Evolutionary conservation across 139 green algal genomes (phyloP).

Genomic region (Astrephomene gubernaculifera): DNA sequence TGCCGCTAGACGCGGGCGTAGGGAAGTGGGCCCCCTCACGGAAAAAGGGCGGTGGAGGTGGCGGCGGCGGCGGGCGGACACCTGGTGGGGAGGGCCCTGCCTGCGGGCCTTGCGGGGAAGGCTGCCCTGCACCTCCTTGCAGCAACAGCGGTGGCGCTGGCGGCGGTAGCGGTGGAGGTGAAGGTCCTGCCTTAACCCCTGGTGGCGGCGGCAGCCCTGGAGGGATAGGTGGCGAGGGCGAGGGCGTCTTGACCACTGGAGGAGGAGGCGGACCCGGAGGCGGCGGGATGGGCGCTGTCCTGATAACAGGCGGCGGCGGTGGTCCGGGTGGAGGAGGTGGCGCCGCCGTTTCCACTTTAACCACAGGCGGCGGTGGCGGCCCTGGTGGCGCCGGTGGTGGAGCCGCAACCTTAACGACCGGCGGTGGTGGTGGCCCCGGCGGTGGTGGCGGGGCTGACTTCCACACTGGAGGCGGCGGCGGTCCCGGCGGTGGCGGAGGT

Average conservation of each 20-base stretch:
- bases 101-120: too few species aligned
- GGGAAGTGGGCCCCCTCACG: too few species aligned
- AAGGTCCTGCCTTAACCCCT: neutral
- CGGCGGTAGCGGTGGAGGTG: neutral
- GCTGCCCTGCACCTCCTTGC: too few species aligned
- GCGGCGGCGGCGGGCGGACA: neutral
- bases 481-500: slow-evolving; percentile 22
- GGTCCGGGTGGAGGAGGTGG: neutral
- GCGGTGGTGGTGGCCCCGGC: slow-evolving; percentile 27
- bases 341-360: neutral
- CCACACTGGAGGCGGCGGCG: slow-evolving; percentile 1
- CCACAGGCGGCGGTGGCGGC: neutral
- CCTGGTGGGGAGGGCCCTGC: neutral
- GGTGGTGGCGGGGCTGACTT: neutral
- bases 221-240: neutral
- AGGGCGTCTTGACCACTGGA: neutral
- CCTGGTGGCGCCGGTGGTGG: slow-evolving; percentile 41
- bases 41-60: neutral
- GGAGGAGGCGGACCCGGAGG: slow-evolving; percentile 15
- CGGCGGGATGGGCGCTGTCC: too few species aligned
- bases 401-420: slow-evolving; percentile 1
- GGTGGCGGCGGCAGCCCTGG: neutral
- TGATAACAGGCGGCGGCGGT: neutral
- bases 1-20: too few species aligned
- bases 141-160: too few species aligned